Evolutionary conservation across 345 rosid species (phyloP).

Genomic region (Firmiana major): DNA sequence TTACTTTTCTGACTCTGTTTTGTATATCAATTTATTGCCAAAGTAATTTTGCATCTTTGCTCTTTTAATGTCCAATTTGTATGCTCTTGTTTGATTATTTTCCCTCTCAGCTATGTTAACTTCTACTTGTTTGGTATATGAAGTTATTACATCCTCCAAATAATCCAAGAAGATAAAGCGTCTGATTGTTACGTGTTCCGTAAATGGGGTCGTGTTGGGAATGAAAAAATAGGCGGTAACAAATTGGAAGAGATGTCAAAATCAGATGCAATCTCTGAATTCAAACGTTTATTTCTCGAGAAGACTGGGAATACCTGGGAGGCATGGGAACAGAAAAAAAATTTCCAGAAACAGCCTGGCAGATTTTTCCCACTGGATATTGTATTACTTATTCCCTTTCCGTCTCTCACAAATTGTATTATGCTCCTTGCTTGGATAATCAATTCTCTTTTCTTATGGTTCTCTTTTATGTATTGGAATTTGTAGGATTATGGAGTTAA

Average conservation of each 20-base stretch:
- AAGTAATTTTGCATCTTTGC: constrained; percentile 1
- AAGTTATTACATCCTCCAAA: constrained; percentile 89
- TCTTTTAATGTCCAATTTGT: constrained; percentile 1
- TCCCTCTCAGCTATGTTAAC: constrained; percentile 16
- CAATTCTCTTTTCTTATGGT: background rate
- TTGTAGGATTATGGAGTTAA: constrained; percentile 89
- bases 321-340: constrained; percentile 74
- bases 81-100: background rate
- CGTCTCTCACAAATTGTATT: background rate
- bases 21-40: background rate
- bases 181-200: constrained; percentile 75
- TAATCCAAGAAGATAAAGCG: constrained; percentile 85
- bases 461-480: background rate
- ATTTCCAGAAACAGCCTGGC: constrained; percentile 85
- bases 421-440: background rate
- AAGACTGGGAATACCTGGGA: constrained; percentile 97
- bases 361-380: constrained; percentile 88
- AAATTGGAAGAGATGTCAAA: constrained; percentile 75
- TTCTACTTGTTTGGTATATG: constrained; percentile 22
- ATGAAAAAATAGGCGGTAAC: constrained; percentile 76
- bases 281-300: constrained; percentile 66
- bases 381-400: constrained; percentile 37
- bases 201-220: constrained; percentile 96
- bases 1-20: background rate
- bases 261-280: constrained; percentile 66